phyloP scores from a whole-genome alignment of 2,329 filamentous ascomycete genomes.

The Cordyceps fumosorosea region DNA sequence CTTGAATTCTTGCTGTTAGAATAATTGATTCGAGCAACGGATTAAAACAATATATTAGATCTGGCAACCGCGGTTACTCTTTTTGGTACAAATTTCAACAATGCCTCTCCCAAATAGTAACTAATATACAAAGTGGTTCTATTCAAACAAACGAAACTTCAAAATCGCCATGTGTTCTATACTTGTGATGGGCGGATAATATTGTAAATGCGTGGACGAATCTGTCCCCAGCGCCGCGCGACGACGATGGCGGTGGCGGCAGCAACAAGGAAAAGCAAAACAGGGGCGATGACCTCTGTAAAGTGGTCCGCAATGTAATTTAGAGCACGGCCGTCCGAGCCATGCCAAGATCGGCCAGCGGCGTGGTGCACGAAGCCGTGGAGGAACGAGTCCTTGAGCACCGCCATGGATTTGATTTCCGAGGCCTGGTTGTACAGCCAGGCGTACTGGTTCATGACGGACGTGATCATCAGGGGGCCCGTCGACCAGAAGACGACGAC shows the following conservation, averaged over 20 bases:
- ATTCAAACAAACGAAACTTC: neutral
- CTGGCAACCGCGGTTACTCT: too few species aligned
- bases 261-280: neutral
- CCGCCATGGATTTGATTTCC: constrained; percentile 7
- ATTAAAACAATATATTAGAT: too few species aligned
- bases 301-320: constrained; percentile 19
- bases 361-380: constrained; percentile 16
- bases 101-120: neutral
- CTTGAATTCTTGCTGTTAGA: too few species aligned
- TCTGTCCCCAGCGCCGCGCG: neutral
- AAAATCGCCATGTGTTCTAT: neutral
- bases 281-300: neutral
- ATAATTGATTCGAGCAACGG: too few species aligned
- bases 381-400: constrained; percentile 15
- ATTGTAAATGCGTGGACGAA: constrained; percentile 1
- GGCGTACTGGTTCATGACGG: constrained; percentile 16
- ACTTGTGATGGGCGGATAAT: neutral
- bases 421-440: constrained; percentile 13
- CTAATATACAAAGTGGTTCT: neutral
- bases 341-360: constrained; percentile 21
- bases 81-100: too few species aligned
- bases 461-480: constrained; percentile 20
- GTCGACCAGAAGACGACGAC: constrained; percentile 22
- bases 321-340: constrained; percentile 16
- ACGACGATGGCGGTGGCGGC: neutral